Base-by-base conservation (phyloP, 1,139 yeast genomes). In the Taphrina betulina region DNA sequence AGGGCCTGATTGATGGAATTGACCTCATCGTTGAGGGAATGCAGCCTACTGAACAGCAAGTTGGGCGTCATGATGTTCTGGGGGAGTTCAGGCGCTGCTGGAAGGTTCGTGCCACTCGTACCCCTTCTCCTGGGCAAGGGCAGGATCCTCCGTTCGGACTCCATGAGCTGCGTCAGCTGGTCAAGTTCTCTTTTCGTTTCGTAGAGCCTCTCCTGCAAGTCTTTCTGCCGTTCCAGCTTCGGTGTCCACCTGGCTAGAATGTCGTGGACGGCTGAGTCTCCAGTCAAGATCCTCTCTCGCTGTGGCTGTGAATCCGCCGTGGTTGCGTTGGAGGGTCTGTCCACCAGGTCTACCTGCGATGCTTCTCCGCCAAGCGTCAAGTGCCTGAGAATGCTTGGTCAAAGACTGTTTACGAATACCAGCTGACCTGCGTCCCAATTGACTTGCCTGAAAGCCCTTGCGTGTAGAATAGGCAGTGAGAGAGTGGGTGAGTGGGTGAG, bases 91-190 rank as follows among this genome's bases (percentile, higher is more conserved):
- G 36, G 38, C 16, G 22, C 19, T n/a, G 29, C 28, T 14, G 29
- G 10, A 16, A 22, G 12, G 14, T 16, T 31, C 8, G 48, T 16
- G 28, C 34, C 35, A 16, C 35, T 22, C 8, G 36, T 37, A 14
- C 41, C 50, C 26, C 56, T 33, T n/a, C 56, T 42, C 43, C 36
- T 52, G 3, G 56, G 56, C 17, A 52, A 17, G 5, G 56, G 56
- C 28, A 52, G 31, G 29, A 52, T 52, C 31, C 42, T 28, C 35
- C 56, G 43, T 28, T 36, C 44, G 2, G 38, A 29, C 19, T 43
- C 48, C 48, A 43, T 43, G 19, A 20, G 10, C 14, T 2, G 16
- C 20, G 28, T n/a, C n/a, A 17, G 38, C 38, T 33, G 10, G 3
- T 31, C 23, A 7, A 43, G 38, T 22, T 31, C 38, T 22, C 14